phyloP scores from a whole-genome alignment of 768 basidiomycete genomes.

The Ramaria rubella region DNA sequence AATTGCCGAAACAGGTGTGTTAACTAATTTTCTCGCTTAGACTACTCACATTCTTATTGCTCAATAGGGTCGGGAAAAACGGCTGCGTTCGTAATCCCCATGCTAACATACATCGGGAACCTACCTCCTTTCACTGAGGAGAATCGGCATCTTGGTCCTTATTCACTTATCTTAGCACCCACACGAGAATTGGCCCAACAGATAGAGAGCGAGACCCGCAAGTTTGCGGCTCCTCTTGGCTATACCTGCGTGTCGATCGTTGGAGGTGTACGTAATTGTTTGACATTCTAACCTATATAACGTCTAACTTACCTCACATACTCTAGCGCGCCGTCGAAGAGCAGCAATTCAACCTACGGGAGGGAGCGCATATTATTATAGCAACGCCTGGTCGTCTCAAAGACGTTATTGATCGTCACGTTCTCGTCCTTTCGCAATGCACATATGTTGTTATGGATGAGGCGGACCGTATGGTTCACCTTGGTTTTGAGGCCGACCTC shows the following conservation, averaged over 20 bases:
- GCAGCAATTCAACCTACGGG: constrained; percentile 95
- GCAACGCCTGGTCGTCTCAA: constrained; percentile 98
- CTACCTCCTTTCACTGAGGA: constrained; percentile 87
- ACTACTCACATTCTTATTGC: neutral
- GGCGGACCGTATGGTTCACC: constrained; percentile 97
- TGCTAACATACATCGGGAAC: constrained; percentile 88
- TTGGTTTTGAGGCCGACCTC: constrained; percentile 92
- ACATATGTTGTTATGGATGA: constrained; percentile 99
- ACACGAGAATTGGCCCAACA: constrained; percentile 99
- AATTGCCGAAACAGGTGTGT: constrained; percentile 92
- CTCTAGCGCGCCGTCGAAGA: constrained; percentile 85
- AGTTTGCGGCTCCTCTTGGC: constrained; percentile 85
- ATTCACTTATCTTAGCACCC: constrained; percentile 87
- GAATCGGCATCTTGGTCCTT: constrained; percentile 89
- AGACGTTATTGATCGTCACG: constrained; percentile 93
- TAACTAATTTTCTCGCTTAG: neutral
- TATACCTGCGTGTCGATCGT: constrained; percentile 97
- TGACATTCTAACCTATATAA: constrained; percentile 1
- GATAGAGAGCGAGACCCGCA: constrained; percentile 87
- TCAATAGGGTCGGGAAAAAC: constrained; percentile 92
- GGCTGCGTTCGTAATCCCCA: constrained; percentile 96
- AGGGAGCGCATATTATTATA: constrained; percentile 97
- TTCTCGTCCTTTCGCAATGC: constrained; percentile 93
- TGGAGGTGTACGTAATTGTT: constrained; percentile 66
- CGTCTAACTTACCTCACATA: constrained; percentile 11